A percentile compares a stretch with the other conserved stretches of the same genome.
phyloP scores from a whole-genome alignment of 2,329 filamentous ascomycete genomes.

The Fusarium chuoi region DNA sequence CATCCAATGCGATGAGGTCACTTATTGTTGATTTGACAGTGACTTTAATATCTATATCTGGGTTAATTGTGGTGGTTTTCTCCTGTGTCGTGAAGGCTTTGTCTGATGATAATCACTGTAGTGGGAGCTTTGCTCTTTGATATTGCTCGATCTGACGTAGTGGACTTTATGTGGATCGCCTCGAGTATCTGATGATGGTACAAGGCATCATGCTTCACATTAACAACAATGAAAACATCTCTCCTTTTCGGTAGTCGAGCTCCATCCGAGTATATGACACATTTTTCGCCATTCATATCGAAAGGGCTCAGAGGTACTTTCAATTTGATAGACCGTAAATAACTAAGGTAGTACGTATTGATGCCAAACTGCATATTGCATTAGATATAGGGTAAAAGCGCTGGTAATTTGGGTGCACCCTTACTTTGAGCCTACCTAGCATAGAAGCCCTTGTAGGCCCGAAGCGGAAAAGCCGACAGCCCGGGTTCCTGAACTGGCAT shows the following conservation, averaged over 20 bases:
- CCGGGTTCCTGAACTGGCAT: slow-evolving; percentile 23
- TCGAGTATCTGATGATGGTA: background rate
- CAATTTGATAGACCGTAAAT: too few species aligned
- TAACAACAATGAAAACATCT: background rate
- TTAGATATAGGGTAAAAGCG: background rate
- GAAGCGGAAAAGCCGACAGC: slow-evolving; percentile 6
- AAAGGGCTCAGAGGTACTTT: background rate
- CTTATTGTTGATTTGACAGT: background rate
- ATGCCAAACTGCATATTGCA: background rate
- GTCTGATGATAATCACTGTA: background rate
- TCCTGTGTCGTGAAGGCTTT: background rate
- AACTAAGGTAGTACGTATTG: background rate
- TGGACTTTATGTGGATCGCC: background rate
- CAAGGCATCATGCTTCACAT: background rate
- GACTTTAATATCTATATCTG: background rate
- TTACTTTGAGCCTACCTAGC: background rate
- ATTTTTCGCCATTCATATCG: background rate
- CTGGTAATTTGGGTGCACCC: background rate
- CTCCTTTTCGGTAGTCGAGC: background rate
- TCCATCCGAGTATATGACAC: too few species aligned
- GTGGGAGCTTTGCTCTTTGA: background rate
- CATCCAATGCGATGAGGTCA: too few species aligned
- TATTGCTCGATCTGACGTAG: background rate
- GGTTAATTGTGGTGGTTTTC: background rate
- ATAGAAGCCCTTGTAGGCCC: background rate